Evolutionary conservation across 208 protist genomes (phyloP), one percentile per base, ranked within the genome.

Genomic region (Leishmania major): DNA sequence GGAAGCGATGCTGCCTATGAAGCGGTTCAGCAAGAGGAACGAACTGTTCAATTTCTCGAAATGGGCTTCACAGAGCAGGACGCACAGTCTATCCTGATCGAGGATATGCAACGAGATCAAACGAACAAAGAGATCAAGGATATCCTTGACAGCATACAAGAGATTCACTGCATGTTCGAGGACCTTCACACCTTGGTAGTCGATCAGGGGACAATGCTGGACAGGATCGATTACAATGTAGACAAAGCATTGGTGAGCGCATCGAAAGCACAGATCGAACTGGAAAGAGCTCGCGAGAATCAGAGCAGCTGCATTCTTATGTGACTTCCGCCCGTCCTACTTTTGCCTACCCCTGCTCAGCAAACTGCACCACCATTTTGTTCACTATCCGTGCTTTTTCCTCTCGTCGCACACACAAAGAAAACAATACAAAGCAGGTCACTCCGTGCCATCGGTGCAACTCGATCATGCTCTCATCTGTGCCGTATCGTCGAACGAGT

Each of bases 221-320:
- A 99, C 78, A 91, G 97, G 31, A 96, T 99, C 78, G 97, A 99
- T 81, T 97, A 92, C 84, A 98, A 96, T 83, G 83, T 98, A 19
- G 90, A 95, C 77, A 87, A 96, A 71, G 85, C 95, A 8, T 76
- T 83, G 7, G 80, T 79, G 35, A 81, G 91, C 72, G 85, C 95
- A 19, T 85, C 78, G 5, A 88, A 91, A 28, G 94, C 90, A 10
- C 87, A 97, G 13, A 84, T 80, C 5, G 87, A 97, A 78, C 90
- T 98, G 10, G 89, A 93, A 72, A 96, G 98, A 80, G 94, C 95
- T 28, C 82, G 92, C 49, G 89, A 96, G 19, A 87, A 91, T 69
- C 94, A 97, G 64, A 37, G 86, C 35, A 84, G 37, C 19, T 97
- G 94, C 79, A 47, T 73, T n/a, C 4, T 89, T 25, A 91, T 96